Evolutionary conservation across 306 rosid species (phyloP).

Genomic region (Vigna reflexopilosa): DNA sequence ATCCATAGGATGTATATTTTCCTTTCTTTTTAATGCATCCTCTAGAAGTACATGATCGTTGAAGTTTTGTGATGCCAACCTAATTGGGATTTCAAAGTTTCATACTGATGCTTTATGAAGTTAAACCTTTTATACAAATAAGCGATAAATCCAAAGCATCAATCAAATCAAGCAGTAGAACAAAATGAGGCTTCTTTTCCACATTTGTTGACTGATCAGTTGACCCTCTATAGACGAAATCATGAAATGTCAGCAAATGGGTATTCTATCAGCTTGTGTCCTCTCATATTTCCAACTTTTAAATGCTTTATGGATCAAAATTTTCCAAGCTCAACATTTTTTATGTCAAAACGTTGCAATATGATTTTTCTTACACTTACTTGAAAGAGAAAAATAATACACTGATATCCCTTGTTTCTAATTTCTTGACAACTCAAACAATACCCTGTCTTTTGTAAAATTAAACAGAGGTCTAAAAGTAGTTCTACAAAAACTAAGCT

Average conservation of each 20-base stretch:
- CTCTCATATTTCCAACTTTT: not conserved
- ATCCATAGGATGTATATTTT: too few species aligned
- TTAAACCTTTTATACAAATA: not conserved
- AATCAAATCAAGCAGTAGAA: slow-evolving; percentile 27
- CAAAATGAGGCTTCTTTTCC: slow-evolving; percentile 16
- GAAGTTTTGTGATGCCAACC: too few species aligned
- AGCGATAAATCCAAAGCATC: not conserved
- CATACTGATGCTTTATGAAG: too few species aligned
- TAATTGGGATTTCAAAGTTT: too few species aligned
- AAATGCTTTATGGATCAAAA: not conserved
- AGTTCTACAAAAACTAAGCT: too few species aligned
- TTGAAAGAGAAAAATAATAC: not conserved
- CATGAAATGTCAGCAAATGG: not conserved
- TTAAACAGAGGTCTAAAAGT: too few species aligned
- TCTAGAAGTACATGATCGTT: too few species aligned
- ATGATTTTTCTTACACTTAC: not conserved
- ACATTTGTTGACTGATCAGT: not conserved
- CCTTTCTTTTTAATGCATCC: too few species aligned
- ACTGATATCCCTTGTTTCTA: not conserved
- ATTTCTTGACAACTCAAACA: not conserved
- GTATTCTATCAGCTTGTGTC: not conserved
- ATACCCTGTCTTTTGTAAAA: too few species aligned
- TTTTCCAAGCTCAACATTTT: not conserved
- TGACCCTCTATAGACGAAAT: not conserved
- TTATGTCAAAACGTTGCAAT: not conserved